Evolutionary conservation across 345 rosid genomes (phyloP).

Genomic region (Alliaria petiolata): DNA sequence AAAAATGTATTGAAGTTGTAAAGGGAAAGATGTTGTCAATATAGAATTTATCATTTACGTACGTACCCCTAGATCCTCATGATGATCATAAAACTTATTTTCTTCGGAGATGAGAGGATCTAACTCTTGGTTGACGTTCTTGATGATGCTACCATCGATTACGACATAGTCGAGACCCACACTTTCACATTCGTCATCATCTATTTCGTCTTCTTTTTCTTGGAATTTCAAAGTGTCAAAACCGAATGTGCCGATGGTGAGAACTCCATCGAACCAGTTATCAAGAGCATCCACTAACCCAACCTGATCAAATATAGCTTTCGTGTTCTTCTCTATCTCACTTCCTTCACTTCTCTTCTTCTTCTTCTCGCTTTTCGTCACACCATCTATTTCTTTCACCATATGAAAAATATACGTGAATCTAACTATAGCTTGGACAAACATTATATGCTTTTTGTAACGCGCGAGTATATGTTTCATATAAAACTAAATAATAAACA

Average conservation of each 20-base stretch:
- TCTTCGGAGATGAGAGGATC: conserved; percentile 60
- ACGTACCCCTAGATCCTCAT: conserved; percentile 22
- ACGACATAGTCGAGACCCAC: conserved; percentile 25
- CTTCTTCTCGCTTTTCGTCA: conserved; percentile 46
- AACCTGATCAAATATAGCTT: conserved; percentile 61
- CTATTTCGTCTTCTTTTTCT: conserved; percentile 29
- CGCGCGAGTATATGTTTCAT: not conserved
- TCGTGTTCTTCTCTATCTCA: conserved; percentile 51
- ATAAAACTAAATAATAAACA: conserved; percentile 12
- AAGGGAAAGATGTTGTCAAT: not conserved
- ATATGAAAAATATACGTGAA: not conserved
- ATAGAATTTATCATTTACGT: not conserved
- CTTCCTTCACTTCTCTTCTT: conserved; percentile 50
- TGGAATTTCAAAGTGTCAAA: conserved; percentile 52
- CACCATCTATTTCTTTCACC: conserved; percentile 39
- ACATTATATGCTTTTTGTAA: not conserved
- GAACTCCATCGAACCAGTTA: conserved; percentile 76
- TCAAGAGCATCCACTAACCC: conserved; percentile 66
- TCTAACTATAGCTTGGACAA: not conserved
- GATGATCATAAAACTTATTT: conserved; percentile 26
- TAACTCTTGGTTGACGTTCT: conserved; percentile 40
- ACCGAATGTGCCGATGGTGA: conserved; percentile 90
- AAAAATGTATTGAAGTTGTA: not conserved
- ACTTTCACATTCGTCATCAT: conserved; percentile 17
- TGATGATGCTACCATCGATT: conserved; percentile 33